Percentiles rank a stretch among this genome's conserved stretches.
phyloP scores from a whole-genome alignment of 2,329 filamentous ascomycete species.

The Colletotrichum sp. region DNA sequence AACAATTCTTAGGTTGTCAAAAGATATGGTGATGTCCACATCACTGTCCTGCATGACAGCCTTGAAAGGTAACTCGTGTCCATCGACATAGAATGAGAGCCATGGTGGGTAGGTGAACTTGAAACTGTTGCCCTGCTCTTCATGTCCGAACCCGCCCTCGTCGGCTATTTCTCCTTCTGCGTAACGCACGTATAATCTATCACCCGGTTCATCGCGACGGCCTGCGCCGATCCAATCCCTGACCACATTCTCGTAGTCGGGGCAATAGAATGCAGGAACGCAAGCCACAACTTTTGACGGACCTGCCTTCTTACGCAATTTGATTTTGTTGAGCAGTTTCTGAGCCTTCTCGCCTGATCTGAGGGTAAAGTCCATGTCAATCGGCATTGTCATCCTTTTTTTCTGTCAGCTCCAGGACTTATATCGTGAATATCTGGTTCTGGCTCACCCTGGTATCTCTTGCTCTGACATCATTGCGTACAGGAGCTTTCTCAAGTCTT shows the following conservation, averaged over 20 bases:
- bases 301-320: not conserved
- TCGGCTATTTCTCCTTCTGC: not conserved
- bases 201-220: not conserved
- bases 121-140: not conserved
- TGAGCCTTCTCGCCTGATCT: not conserved
- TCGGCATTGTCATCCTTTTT: not conserved
- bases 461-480: not conserved
- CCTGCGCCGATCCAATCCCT: not conserved
- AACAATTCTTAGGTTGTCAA: not conserved
- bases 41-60: not conserved
- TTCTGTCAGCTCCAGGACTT: not conserved
- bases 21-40: not conserved
- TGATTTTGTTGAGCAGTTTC: not conserved
- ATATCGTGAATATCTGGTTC: accelerated
- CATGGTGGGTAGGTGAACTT: not conserved
- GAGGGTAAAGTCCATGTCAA: not conserved
- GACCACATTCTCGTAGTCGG: not conserved
- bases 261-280: not conserved
- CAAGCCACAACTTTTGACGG: not conserved
- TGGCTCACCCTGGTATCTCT: not conserved
- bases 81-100: not conserved
- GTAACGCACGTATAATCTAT: not conserved
- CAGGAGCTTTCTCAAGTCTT: not conserved
- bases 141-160: not conserved
- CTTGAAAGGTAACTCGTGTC: not conserved